Percentiles rank a stretch among this genome's conserved stretches.
Evolutionary conservation across 2,329 filamentous ascomycete genomes (phyloP).

Genomic region (Exophiala sideris): DNA sequence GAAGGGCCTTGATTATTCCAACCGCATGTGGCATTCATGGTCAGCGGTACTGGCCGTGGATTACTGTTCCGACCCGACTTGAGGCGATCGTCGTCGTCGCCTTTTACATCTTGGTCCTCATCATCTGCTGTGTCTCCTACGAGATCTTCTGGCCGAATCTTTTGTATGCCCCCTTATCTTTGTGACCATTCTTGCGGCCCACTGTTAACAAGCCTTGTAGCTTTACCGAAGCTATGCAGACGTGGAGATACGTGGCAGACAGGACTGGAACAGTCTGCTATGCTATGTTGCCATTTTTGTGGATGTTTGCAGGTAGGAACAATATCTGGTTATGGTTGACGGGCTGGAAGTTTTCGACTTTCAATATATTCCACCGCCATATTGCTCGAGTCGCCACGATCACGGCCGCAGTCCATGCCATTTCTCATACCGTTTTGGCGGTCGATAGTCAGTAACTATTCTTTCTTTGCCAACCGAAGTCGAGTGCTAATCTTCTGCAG

Average conservation of each 20-base stretch:
- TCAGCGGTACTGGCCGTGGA: conserved; percentile 41
- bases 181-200: not conserved
- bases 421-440: conserved; percentile 51
- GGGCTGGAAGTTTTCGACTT: conserved; percentile 65
- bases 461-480: not conserved
- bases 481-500: not conserved
- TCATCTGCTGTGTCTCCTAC: conserved; percentile 45
- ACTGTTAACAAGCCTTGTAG: not conserved
- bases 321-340: conserved; percentile 64
- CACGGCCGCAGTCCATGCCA: conserved; percentile 60
- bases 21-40: conserved; percentile 42
- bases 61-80: conserved; percentile 48
- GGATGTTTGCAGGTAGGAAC: conserved; percentile 65
- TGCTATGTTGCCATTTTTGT: conserved; percentile 61
- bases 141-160: conserved; percentile 45
- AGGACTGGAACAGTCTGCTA: conserved; percentile 62
- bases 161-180: conserved; percentile 36
- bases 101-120: conserved; percentile 33
- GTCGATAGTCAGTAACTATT: not conserved
- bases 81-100: conserved; percentile 41
- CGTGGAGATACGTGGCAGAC: conserved; percentile 57
- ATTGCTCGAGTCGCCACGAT: conserved; percentile 60
- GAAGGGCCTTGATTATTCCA: conserved; percentile 42
- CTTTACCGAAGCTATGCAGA: conserved; percentile 31
- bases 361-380: conserved; percentile 66